These are phyloP conservation scores for Cercospora janseana DNA, from an alignment of 2,329 filamentous ascomycete species.

Conservation along the genomic window DNA sequence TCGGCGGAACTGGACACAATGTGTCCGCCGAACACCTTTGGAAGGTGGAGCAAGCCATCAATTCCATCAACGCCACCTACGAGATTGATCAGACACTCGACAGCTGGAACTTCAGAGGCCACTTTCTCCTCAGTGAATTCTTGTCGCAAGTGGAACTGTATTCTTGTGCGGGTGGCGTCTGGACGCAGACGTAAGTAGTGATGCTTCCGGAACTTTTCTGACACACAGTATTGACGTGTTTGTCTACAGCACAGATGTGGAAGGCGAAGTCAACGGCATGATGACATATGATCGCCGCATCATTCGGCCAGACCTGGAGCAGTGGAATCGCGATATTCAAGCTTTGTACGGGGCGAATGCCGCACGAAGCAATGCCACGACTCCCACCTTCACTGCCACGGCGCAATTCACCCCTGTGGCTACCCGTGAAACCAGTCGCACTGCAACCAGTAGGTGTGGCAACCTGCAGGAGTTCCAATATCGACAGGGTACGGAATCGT, in stretches of 20 bases:
- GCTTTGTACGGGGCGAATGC: conserved; percentile 57
- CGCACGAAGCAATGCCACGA: conserved; percentile 23
- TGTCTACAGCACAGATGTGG: conserved; percentile 58
- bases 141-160: conserved; percentile 53
- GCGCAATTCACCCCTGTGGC: conserved; percentile 2
- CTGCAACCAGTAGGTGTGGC: conserved; percentile 18
- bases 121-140: conserved; percentile 51
- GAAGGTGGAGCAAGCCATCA: conserved; percentile 60
- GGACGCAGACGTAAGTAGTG: conserved; percentile 63
- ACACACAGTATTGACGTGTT: no score
- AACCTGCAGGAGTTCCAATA: conserved; percentile 20
- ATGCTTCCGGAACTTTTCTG: no score
- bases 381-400: conserved; percentile 11
- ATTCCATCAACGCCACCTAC: conserved; percentile 64
- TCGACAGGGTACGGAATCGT: conserved; percentile 21
- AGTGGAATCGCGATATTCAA: conserved; percentile 62
- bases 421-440: conserved; percentile 20
- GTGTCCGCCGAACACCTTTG: conserved; percentile 63
- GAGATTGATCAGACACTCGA: conserved; percentile 60
- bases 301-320: conserved; percentile 48
- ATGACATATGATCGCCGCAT: conserved; percentile 62
- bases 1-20: conserved; percentile 67
- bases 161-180: conserved; percentile 66
- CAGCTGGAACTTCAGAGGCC: conserved; percentile 65
- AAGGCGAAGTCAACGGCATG: conserved; percentile 71